These are phyloP conservation scores for Eucalyptus caleyi DNA, from an alignment of 345 rosid species.

Conservation along the genomic window DNA sequence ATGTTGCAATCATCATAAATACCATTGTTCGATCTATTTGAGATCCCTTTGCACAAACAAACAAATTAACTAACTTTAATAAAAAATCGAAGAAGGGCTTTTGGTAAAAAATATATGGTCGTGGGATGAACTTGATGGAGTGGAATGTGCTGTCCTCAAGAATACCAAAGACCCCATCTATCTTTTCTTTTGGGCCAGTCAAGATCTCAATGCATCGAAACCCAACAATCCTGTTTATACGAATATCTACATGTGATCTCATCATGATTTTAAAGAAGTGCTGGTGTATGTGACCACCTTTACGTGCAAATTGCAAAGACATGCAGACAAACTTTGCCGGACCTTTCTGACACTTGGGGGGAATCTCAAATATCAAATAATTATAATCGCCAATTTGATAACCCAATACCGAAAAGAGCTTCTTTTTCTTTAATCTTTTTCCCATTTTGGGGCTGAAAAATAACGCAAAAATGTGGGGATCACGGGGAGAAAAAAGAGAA, in stretches of 20 bases:
- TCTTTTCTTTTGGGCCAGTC: neutral
- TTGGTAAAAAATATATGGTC: neutral
- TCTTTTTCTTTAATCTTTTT: neutral
- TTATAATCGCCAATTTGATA: neutral
- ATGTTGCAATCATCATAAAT: too few species aligned
- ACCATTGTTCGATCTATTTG: too few species aligned
- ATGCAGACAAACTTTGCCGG: neutral
- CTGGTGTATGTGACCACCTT: neutral
- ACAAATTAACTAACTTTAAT: too few species aligned
- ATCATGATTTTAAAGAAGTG: neutral
- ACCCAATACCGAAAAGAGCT: neutral
- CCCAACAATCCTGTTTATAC: neutral
- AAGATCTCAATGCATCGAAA: neutral
- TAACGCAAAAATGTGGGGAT: neutral
- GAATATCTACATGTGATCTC: neutral
- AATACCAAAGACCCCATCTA: neutral
- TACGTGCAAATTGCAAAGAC: neutral
- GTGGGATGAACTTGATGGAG: neutral
- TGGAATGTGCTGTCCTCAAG: neutral
- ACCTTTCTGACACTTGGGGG: neutral
- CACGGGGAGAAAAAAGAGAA: neutral
- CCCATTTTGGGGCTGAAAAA: neutral
- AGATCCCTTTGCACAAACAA: too few species aligned
- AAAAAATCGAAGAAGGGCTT: neutral
- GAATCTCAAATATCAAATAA: neutral